Conservation (phyloP, 1,139 yeast genomes). For the Trichomonascaceae sp. region DNA sequence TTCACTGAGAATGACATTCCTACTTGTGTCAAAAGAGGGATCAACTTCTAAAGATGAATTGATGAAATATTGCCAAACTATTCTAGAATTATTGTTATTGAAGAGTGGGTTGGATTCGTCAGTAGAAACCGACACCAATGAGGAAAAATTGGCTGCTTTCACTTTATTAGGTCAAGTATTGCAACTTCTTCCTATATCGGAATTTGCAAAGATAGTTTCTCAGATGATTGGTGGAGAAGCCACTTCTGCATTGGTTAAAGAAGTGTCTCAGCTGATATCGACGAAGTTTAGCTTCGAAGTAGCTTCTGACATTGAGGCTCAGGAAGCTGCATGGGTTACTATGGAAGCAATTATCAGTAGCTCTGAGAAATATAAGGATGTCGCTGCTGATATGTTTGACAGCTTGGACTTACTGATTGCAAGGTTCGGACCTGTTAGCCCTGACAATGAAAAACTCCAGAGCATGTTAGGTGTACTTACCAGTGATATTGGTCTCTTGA, state of each 20-base stretch:
- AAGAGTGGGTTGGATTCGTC: conserved; percentile 3
- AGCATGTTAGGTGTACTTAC: conserved; percentile 48
- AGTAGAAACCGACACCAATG: conserved; percentile 1
- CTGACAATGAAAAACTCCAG: conserved; percentile 40
- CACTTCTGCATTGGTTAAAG: conserved; percentile 39
- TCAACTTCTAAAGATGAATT: conserved; percentile 10
- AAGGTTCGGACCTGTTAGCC: conserved; percentile 51
- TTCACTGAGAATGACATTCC: conserved; percentile 26
- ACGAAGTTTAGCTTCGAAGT: conserved; percentile 54
- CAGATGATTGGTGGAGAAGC: background rate
- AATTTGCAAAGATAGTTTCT: conserved; percentile 62
- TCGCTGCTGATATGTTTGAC: conserved; percentile 20
- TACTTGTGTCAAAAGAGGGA: conserved; percentile 12
- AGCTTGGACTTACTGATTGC: conserved; percentile 32
- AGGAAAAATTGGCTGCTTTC: conserved; percentile 24
- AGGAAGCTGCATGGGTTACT: conserved; percentile 29
- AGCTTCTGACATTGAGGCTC: conserved; percentile 31
- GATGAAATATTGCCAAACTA: conserved; percentile 5
- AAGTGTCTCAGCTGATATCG: conserved; percentile 43
- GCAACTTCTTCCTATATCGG: conserved; percentile 65
- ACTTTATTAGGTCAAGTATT: conserved; percentile 56
- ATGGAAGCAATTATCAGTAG: background rate
- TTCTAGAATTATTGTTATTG: background rate
- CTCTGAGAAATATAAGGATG: background rate
- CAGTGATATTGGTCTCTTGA: conserved; percentile 48